Base-by-base conservation (phyloP, 176 grass and related monocot species). In the Avena eriantha region DNA sequence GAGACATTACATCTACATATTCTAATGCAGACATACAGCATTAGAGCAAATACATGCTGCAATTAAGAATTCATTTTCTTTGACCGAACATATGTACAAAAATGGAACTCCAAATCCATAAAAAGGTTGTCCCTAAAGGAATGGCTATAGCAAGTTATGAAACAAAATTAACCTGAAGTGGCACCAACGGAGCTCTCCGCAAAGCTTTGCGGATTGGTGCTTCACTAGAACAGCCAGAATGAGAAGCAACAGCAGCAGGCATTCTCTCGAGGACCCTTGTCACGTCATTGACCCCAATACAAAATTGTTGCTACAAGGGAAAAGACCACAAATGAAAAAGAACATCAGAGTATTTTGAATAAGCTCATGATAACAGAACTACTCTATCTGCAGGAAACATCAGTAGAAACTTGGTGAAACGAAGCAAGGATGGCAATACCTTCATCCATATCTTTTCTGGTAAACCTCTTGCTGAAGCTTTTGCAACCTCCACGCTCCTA, bases 391-490 rank as follows among this genome's bases (percentile, higher is more conserved):
- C 21, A 29, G 12, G 8, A 53, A 63, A 59, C 9, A 50, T 10
- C 11, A 19, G 2, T 45, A 81, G 58, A 15, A 76, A 47, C 5
- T 10, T 21, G 9, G 54, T 83, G 33, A 76, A 84, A 56, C 7
- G 5, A 69, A 21, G 7, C 35, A 13, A 76, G 59, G 24, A 75
- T 35, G 43, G 31, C 22, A 13, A 51, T 89, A 98, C 96, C 92
- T 98, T 98, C 73, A 92, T 94, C 93, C 93, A 98, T 82, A 98
- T 98, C 84, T 98, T 98, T 64, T 94, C 90, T 34, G 93, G 84
- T 15, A 96, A 57, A 31, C 86, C 74, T 90, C 80, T 85, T 77
- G 84, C 94, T 16, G 84, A 98, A 93, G 85, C 57, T 59, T 94
- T 94, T 54, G 92, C 90, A 84, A 86, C 48, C 84, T 96, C 93